Conservation (phyloP, 1,284 basidiomycete species). For the Meira nashicola region DNA sequence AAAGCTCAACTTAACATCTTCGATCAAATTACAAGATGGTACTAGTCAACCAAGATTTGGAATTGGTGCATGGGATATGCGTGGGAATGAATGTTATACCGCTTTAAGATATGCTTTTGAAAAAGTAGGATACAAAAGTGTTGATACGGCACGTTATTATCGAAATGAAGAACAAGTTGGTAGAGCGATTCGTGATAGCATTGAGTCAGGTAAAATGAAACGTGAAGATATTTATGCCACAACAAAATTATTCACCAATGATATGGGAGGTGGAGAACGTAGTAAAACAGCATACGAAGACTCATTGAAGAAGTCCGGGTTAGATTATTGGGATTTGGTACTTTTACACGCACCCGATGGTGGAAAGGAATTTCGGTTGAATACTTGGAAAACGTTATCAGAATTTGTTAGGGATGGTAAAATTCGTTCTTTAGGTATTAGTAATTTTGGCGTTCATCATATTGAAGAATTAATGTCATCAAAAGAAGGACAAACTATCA, state of each 20-base stretch:
- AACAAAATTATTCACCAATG: constrained; percentile 27
- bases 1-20: not conserved
- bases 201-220: constrained; percentile 49
- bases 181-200: constrained; percentile 59
- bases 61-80: constrained; percentile 7
- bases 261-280: constrained; percentile 17
- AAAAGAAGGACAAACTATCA: not conserved
- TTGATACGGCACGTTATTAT: constrained; percentile 63
- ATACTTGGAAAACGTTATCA: constrained; percentile 35
- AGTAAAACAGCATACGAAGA: constrained; percentile 21
- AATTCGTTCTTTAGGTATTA: constrained; percentile 28
- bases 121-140: constrained; percentile 18
- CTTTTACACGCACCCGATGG: constrained; percentile 46
- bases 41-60: not conserved
- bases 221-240: constrained; percentile 64
- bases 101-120: not conserved
- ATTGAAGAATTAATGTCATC: constrained; percentile 50
- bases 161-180: constrained; percentile 66
- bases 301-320: constrained; percentile 20
- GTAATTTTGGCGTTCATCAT: constrained; percentile 28
- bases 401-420: constrained; percentile 25
- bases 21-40: constrained; percentile 7
- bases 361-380: constrained; percentile 28
- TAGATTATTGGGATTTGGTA: constrained; percentile 46
- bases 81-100: not conserved